Evolutionary conservation across 2,329 filamentous ascomycete species (phyloP).

Genomic region (Tolypocladium tropicale): DNA sequence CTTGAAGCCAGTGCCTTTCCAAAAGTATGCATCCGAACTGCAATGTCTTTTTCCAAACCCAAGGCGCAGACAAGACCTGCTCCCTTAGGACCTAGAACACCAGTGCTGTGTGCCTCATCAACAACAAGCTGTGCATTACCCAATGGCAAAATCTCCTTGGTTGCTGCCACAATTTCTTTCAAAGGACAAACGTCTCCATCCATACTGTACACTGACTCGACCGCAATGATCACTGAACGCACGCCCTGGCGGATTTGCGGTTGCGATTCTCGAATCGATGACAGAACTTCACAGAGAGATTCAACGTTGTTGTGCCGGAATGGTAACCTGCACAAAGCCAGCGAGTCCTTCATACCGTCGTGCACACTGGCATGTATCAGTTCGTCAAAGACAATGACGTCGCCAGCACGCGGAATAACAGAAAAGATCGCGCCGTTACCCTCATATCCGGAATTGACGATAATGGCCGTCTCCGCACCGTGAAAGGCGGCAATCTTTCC

Average conservation of each 20-base stretch:
- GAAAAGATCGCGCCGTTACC: conserved; percentile 41
- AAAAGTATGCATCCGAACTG: conserved; percentile 37
- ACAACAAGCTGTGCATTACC: conserved; percentile 37
- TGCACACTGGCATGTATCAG: conserved; percentile 55
- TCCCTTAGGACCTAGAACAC: conserved; percentile 36
- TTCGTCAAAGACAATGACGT: conserved; percentile 51
- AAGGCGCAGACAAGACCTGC: conserved; percentile 36
- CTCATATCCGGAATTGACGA: conserved; percentile 50
- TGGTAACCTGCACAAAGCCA: conserved; percentile 31
- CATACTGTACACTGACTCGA: conserved; percentile 33
- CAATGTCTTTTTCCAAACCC: conserved; percentile 35
- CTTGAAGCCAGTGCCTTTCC: conserved; percentile 36
- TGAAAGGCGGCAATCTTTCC: conserved; percentile 55
- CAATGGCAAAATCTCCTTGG: conserved; percentile 16
- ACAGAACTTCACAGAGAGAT: conserved; percentile 23
- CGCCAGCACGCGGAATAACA: conserved; percentile 36
- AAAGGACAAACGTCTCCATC: conserved; percentile 30
- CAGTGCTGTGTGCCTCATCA: conserved; percentile 44
- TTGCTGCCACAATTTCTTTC: conserved; percentile 20
- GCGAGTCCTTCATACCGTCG: conserved; percentile 48
- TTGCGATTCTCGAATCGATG: conserved; percentile 16
- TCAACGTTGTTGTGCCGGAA: conserved; percentile 32
- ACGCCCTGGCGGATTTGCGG: conserved; percentile 12
- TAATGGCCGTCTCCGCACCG: conserved; percentile 40
- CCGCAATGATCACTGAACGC: conserved; percentile 22